A percentile compares a stretch with the other conserved stretches of the same genome.
phyloP scores from a whole-genome alignment of 2,329 filamentous ascomycete species.

The Xylariaceae sp. region DNA sequence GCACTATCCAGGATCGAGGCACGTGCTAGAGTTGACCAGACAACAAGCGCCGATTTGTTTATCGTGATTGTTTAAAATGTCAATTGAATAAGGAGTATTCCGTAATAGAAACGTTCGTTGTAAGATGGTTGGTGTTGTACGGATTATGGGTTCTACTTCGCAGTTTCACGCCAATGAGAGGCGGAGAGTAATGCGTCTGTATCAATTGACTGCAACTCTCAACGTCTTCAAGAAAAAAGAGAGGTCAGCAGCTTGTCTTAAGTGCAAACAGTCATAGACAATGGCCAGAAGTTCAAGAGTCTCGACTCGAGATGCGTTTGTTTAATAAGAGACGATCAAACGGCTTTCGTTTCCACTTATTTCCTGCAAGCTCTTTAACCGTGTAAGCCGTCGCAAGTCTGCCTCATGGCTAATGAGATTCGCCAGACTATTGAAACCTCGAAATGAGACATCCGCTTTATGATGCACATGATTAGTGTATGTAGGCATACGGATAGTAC shows the following conservation, averaged over 20 bases:
- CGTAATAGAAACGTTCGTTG: no score
- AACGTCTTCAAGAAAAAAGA: background rate
- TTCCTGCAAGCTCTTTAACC: constrained; percentile 21
- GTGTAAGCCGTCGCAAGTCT: background rate
- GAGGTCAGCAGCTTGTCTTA: background rate
- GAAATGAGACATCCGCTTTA: background rate
- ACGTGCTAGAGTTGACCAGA: no score
- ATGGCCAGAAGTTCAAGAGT: no score
- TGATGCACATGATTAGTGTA: background rate
- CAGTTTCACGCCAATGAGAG: background rate
- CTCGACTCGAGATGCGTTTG: no score
- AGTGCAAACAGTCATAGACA: background rate
- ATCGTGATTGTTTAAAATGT: no score
- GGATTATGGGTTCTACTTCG: no score
- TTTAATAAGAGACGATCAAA: no score
- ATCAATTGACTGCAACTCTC: background rate
- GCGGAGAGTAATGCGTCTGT: background rate
- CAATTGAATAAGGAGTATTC: no score
- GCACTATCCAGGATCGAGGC: no score
- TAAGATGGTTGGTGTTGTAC: no score
- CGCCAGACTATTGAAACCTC: background rate
- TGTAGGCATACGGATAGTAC: no score
- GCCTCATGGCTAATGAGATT: background rate
- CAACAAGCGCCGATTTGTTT: no score
- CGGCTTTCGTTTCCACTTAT: background rate